phyloP scores from a whole-genome alignment of 768 basidiomycete genomes.

The Amanita phalloides region DNA sequence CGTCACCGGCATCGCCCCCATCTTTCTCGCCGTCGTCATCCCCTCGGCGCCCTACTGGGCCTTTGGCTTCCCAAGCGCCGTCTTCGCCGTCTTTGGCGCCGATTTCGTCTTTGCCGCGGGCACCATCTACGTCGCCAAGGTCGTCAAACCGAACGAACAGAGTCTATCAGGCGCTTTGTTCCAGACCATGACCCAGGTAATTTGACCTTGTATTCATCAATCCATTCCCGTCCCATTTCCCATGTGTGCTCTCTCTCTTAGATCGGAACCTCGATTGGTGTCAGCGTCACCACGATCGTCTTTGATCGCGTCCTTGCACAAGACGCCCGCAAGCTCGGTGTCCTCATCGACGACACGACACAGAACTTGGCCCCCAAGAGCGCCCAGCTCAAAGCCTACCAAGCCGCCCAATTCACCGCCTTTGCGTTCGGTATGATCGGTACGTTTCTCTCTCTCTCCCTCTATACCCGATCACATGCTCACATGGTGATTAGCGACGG shows the following conservation, averaged over 20 bases:
- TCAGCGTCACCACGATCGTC: slow-evolving; percentile 64
- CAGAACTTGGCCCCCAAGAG: slow-evolving; percentile 15
- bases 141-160: slow-evolving; percentile 59
- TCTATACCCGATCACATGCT: background rate
- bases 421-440: slow-evolving; percentile 55
- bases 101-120: slow-evolving; percentile 72
- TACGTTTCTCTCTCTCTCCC: slow-evolving; percentile 16
- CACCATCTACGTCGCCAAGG: slow-evolving; percentile 64
- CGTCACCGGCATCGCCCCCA: slow-evolving; percentile 43
- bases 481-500: slow-evolving; percentile 10
- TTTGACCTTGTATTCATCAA: no score
- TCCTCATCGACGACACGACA: slow-evolving; percentile 15
- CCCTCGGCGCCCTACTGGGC: slow-evolving; percentile 59
- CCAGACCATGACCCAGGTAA: slow-evolving; percentile 70
- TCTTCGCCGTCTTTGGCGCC: slow-evolving; percentile 59
- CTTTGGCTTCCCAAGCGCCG: slow-evolving; percentile 59
- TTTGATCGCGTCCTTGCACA: slow-evolving; percentile 40
- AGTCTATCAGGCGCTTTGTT: slow-evolving; percentile 68
- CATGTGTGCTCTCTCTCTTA: no score
- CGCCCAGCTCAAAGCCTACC: slow-evolving; percentile 42
- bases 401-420: slow-evolving; percentile 52
- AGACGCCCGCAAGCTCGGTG: slow-evolving; percentile 19
- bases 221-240: no score
- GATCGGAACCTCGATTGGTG: slow-evolving; percentile 62
- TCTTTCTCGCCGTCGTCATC: slow-evolving; percentile 61